Conservation (phyloP, 352 stramenopile genomes). For the Thalassiosira mediterranea region DNA sequence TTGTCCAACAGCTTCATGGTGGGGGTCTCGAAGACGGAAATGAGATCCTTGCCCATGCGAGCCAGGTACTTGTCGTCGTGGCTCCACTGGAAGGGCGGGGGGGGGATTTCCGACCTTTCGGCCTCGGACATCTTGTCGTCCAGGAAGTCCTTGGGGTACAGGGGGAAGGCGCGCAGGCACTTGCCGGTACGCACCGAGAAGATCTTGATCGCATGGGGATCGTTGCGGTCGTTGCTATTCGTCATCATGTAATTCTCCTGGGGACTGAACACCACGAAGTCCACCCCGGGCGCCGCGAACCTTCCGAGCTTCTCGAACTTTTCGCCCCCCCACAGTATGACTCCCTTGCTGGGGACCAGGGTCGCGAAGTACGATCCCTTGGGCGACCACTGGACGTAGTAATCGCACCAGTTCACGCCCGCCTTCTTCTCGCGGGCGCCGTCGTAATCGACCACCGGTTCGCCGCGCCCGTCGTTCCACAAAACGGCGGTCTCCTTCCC, state of each 20-base stretch:
- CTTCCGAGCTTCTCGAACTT: slow-evolving; percentile 97
- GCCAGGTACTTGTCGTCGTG: slow-evolving; percentile 95
- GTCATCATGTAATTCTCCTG: slow-evolving; percentile 97
- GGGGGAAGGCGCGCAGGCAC: slow-evolving; percentile 78
- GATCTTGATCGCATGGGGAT: slow-evolving; percentile 94
- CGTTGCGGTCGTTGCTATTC: slow-evolving; percentile 90
- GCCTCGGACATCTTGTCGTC: slow-evolving; percentile 81
- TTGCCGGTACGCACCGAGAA: slow-evolving; percentile 93
- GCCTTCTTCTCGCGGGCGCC: slow-evolving; percentile 94
- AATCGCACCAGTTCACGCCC: slow-evolving; percentile 96
- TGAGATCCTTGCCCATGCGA: slow-evolving; percentile 90
- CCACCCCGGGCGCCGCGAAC: slow-evolving; percentile 94
- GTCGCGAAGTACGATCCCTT: slow-evolving; percentile 96
- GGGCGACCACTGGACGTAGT: slow-evolving; percentile 97
- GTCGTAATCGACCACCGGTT: slow-evolving; percentile 92
- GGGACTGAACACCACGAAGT: slow-evolving; percentile 93
- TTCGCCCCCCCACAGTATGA: slow-evolving; percentile 96
- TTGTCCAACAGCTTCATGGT: slow-evolving; percentile 97
- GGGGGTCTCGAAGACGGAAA: slow-evolving; percentile 94
- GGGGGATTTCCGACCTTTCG: slow-evolving; percentile 76
- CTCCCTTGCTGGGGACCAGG: slow-evolving; percentile 93
- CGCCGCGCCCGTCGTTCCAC: slow-evolving; percentile 89
- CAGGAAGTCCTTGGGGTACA: slow-evolving; percentile 77
- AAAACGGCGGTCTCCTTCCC: slow-evolving; percentile 95
- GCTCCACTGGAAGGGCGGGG: slow-evolving; percentile 92